Evolutionary conservation across 257 asterid genomes (phyloP), one percentile per base, ranked within the genome.

Genomic region (Striga asiatica): DNA sequence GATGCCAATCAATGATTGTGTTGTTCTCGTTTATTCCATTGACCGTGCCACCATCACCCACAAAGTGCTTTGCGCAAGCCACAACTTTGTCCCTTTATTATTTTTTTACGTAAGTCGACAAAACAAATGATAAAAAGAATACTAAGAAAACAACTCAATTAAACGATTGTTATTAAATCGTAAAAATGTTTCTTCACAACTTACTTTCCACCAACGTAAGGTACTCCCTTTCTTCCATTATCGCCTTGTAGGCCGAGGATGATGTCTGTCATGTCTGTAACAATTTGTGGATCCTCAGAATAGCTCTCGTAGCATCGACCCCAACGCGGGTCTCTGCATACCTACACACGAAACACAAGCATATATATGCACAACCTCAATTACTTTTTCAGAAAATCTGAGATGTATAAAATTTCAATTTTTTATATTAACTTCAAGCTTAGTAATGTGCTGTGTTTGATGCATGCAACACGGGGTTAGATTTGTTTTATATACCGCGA

Each of bases 321-420:
- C 73, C 73, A 67, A 35, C 67, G 54, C 2, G 73, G 73, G 38
- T 67, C 67, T 61, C 73, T 61, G 9, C 73, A 60, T 0, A 61
- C 66, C 58, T 55, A 9, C 38, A 35, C 12, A 35, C 12, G 12
- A 29, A 29, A 29, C 8, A 8, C n/a, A n/a, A n/a, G n/a, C n/a
- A n/a, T n/a, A n/a, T n/a, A n/a, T n/a, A n/a, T n/a, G n/a, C n/a
- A n/a, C n/a, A n/a, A n/a, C n/a, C n/a, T n/a, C n/a, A n/a, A n/a
- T n/a, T n/a, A n/a, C n/a, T n/a, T n/a, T n/a, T n/a, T n/a, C n/a
- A n/a, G n/a, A n/a, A n/a, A n/a, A n/a, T n/a, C n/a, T n/a, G n/a
- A n/a, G n/a, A n/a, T n/a, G n/a, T n/a, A n/a, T n/a, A n/a, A n/a
- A n/a, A n/a, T n/a, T n/a, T n/a, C n/a, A n/a, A n/a, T n/a, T n/a